Evolutionary conservation across 345 rosid genomes (phyloP).

Genomic region (Pistacia vera): DNA sequence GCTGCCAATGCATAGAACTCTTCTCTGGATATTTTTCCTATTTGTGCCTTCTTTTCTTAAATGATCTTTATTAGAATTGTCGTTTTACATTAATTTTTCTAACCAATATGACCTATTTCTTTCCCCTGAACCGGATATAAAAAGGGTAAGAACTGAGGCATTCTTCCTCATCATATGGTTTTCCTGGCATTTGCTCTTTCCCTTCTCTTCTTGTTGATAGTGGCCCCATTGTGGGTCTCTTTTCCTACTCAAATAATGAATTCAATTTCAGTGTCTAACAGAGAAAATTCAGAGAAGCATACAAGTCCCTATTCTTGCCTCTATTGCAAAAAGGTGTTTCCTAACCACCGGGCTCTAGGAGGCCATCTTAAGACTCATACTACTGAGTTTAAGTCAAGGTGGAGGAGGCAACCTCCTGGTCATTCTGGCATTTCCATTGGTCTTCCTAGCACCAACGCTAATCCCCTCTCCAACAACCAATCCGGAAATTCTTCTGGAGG

Average conservation of each 20-base stretch:
- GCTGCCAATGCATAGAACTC: constrained; percentile 10
- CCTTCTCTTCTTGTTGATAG: constrained; percentile 16
- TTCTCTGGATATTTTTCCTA: constrained; percentile 19
- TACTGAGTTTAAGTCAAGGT: constrained; percentile 16
- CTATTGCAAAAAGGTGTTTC: constrained; percentile 26
- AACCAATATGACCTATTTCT: constrained; percentile 16
- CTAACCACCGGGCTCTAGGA: constrained; percentile 26
- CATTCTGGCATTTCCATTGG: constrained; percentile 11
- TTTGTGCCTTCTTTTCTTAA: constrained; percentile 16
- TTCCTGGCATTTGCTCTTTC: constrained; percentile 5
- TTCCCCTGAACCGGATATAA: constrained; percentile 20
- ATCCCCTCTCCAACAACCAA: constrained; percentile 6
- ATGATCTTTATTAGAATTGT: constrained; percentile 23
- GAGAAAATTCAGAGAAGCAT: constrained; percentile 19
- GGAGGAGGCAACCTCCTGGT: constrained; percentile 11
- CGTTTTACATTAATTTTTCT: constrained; percentile 20
- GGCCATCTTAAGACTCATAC: constrained; percentile 33
- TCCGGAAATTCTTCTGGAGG: constrained; percentile 11
- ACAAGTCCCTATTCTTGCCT: constrained; percentile 16
- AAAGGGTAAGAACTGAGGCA: constrained; percentile 13
- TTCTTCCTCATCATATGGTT: constrained; percentile 17
- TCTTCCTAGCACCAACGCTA: constrained; percentile 9
- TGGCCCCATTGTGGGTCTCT: not conserved
- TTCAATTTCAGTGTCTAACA: constrained; percentile 3
- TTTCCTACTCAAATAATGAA: constrained; percentile 26